Evolutionary conservation across 345 rosid species (phyloP).

Genomic region (Acer negundo): DNA sequence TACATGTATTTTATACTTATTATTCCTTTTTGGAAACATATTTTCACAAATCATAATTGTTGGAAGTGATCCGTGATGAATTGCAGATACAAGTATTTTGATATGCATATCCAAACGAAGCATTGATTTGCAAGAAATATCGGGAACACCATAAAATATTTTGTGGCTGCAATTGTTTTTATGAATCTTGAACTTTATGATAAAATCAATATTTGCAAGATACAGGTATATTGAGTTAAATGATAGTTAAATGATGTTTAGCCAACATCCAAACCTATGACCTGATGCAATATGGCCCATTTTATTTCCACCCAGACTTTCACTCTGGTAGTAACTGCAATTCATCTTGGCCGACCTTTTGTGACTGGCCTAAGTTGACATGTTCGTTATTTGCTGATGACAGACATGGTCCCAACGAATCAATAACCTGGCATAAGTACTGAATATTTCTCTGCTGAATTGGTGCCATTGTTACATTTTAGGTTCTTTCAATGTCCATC

Average conservation of each 20-base stretch:
- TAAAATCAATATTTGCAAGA: neutral
- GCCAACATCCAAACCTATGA: neutral
- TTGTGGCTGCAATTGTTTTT: neutral
- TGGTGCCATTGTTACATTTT: neutral
- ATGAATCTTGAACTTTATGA: neutral
- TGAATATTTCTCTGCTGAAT: neutral
- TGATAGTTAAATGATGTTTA: neutral
- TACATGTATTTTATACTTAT: neutral
- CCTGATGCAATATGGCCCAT: neutral
- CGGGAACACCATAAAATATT: neutral
- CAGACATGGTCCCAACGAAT: neutral
- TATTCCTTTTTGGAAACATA: neutral
- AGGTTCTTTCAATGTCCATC: neutral
- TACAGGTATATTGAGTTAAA: neutral
- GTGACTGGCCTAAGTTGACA: neutral
- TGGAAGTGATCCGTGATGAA: neutral
- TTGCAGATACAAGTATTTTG: neutral
- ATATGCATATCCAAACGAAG: neutral
- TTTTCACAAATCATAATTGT: neutral
- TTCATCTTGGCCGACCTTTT: neutral
- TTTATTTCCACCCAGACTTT: neutral
- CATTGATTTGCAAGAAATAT: neutral
- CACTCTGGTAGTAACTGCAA: neutral
- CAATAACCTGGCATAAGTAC: neutral
- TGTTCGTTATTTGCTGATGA: conserved; percentile 1